Evolutionary conservation across 108 stramenopile species (phyloP).

Genomic region (Fragilaria crotonensis): DNA sequence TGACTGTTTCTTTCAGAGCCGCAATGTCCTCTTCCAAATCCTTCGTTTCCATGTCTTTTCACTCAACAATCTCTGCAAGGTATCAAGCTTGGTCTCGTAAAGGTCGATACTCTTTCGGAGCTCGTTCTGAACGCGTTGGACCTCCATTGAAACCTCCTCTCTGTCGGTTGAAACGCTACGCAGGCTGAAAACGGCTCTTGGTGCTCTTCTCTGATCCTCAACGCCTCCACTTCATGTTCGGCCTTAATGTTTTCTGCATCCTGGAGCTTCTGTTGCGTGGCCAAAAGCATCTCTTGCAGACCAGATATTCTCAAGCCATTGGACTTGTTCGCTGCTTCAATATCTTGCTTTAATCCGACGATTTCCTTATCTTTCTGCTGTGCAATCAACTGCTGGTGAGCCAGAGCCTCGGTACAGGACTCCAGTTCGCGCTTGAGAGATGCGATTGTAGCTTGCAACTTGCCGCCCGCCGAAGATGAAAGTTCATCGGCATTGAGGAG

Average conservation of each 20-base stretch:
- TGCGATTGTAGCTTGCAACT: constrained; percentile 5
- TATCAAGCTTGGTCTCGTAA: constrained; percentile 25
- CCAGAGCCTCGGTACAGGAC: neutral
- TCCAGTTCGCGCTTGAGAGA: neutral
- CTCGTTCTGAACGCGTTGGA: neutral
- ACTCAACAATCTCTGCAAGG: constrained; percentile 18
- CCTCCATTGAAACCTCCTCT: neutral
- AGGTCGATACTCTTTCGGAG: neutral
- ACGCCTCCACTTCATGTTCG: neutral
- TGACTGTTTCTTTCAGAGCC: constrained; percentile 16
- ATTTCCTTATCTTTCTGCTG: constrained; percentile 9
- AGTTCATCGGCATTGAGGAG: constrained; percentile 10
- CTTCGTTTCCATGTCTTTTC: constrained; percentile 33
- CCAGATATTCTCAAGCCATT: constrained; percentile 1
- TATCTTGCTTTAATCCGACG: constrained; percentile 9
- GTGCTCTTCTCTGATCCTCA: constrained; percentile 19
- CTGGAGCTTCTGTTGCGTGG: constrained; percentile 8
- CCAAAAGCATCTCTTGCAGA: neutral
- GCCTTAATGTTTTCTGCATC: constrained; percentile 23
- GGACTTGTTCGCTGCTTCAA: constrained; percentile 12
- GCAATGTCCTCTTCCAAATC: constrained; percentile 23
- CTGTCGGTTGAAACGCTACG: neutral
- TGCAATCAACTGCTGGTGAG: neutral
- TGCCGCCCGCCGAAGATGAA: constrained; percentile 14
- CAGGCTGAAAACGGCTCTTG: neutral